Evolutionary conservation across 2,329 filamentous ascomycete species (phyloP).

Genomic region (Boeremia lycopersici): DNA sequence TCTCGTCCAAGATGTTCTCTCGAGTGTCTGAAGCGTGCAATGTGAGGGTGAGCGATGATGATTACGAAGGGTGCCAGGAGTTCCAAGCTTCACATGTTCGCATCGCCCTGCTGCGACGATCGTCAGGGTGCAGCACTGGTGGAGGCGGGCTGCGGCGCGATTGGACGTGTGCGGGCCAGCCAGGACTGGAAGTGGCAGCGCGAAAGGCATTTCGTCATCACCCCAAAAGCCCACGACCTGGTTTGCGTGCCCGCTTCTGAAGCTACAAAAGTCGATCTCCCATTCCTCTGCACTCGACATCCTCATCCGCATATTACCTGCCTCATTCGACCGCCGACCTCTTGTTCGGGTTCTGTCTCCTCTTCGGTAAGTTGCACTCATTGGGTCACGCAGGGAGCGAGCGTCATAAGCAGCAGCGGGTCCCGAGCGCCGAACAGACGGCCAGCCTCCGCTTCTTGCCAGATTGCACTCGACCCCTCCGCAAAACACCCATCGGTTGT

Average conservation of each 20-base stretch:
- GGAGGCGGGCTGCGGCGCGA: constrained; percentile 24
- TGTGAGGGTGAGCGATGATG: not conserved
- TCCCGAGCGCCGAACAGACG: constrained; percentile 31
- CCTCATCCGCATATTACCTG: constrained; percentile 6
- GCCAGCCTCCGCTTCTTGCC: constrained; percentile 43
- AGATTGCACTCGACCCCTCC: constrained; percentile 40
- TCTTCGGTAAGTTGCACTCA: constrained; percentile 36
- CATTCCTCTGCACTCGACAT: constrained; percentile 13
- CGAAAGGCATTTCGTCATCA: constrained; percentile 45
- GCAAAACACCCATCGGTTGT: constrained; percentile 23
- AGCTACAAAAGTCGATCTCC: constrained; percentile 30
- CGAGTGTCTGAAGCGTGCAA: not conserved
- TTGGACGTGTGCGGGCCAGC: constrained; percentile 30
- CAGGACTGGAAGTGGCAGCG: constrained; percentile 26
- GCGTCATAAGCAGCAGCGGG: constrained; percentile 38
- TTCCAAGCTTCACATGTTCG: constrained; percentile 18
- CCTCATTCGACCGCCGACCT: constrained; percentile 2
- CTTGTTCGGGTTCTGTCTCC: constrained; percentile 19
- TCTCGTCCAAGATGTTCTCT: not conserved
- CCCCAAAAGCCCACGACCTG: constrained; percentile 35
- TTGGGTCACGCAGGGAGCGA: constrained; percentile 30
- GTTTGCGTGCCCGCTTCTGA: constrained; percentile 35
- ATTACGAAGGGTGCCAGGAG: constrained; percentile 1
- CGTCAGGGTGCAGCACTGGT: constrained; percentile 33
- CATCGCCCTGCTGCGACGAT: constrained; percentile 23